Evolutionary conservation across 495 filamentous ascomycete genomes (phyloP), one percentile per base, ranked within the genome.

Genomic region (Neurospora sp.): DNA sequence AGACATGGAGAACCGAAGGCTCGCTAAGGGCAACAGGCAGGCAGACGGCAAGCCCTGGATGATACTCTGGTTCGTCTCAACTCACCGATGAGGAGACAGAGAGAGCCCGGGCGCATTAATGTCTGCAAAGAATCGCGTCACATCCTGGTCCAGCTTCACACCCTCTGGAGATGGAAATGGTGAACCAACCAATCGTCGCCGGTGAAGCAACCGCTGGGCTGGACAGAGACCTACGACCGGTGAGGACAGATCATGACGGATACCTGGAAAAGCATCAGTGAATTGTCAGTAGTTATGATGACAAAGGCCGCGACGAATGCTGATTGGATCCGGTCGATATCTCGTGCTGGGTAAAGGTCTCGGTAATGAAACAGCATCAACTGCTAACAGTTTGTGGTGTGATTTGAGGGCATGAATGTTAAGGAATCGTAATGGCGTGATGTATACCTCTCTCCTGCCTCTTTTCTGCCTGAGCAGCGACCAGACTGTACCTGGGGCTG

Each of bases 121-220:
- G 54, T 62, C 54, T 66, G 54, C 54, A 66, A 34, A 66, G 15
- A 17, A 36, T 71, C 37, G 69, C 74, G 72, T 74, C 48, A 69
- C 72, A 76, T 72, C 77, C 76, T 45, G 43, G 74, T 62, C 70
- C 37, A 66, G 76, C 69, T 72, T 75, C 74, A 71, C 78, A 78
- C 78, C 77, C 76, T 76, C 73, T 69, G 72, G 73, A 43, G 37
- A 66, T 70, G 71, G 37, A 72, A 73, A 34, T 24, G 28, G 39
- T 74, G 76, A 74, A 70, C 71, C 77, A 70, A 73, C 79, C 78
- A 80, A 81, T 80, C 66, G 77, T 71, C 73, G 72, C 43, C 42
- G 21, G 8, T 40, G 59, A 31, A 54, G 42, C 28, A 37, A 21
- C 66, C 38, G 70, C 28, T 39, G 73, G 71, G 54, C 62, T 39